A percentile compares a stretch with the other conserved stretches of the same genome.
These are phyloP conservation scores for Arabis alpina DNA, from an alignment of 345 rosid species.

Conservation along the genomic window DNA sequence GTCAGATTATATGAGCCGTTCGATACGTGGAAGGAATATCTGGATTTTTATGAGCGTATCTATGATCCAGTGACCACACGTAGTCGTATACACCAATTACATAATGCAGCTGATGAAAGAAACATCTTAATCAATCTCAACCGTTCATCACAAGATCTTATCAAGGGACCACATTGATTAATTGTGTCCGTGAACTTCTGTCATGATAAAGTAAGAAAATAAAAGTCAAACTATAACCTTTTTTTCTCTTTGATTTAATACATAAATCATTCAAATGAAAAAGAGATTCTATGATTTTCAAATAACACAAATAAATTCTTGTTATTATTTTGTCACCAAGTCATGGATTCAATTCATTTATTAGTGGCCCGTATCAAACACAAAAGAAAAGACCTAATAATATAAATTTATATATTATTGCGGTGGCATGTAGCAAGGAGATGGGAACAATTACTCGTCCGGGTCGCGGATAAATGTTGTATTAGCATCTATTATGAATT, in stretches of 20 bases:
- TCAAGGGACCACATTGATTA: constrained; percentile 35
- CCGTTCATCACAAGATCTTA: constrained; percentile 31
- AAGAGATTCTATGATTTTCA: constrained; percentile 13
- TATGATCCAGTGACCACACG: constrained; percentile 30
- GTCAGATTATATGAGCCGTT: constrained; percentile 26
- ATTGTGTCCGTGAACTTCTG: constrained; percentile 42
- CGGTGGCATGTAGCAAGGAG: constrained; percentile 19
- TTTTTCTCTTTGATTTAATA: neutral
- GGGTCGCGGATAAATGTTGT: constrained; percentile 8
- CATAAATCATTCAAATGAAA: constrained; percentile 3
- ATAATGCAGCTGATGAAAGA: constrained; percentile 32
- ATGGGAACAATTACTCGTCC: constrained; percentile 5
- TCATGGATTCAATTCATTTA: neutral
- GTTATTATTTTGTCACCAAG: neutral
- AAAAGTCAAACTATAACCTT: constrained; percentile 23
- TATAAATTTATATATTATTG: neutral
- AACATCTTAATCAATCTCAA: constrained; percentile 22
- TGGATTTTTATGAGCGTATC: constrained; percentile 34
- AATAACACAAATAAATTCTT: neutral
- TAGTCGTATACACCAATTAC: constrained; percentile 12
- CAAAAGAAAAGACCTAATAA: neutral
- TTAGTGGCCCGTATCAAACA: constrained; percentile 8
- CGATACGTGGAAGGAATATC: constrained; percentile 20
- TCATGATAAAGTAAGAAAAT: neutral
- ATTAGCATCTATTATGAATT: neutral